These are phyloP conservation scores for Proliferodiscus dingleyae DNA, from an alignment of 2,329 filamentous ascomycete genomes.

Conservation along the genomic window DNA sequence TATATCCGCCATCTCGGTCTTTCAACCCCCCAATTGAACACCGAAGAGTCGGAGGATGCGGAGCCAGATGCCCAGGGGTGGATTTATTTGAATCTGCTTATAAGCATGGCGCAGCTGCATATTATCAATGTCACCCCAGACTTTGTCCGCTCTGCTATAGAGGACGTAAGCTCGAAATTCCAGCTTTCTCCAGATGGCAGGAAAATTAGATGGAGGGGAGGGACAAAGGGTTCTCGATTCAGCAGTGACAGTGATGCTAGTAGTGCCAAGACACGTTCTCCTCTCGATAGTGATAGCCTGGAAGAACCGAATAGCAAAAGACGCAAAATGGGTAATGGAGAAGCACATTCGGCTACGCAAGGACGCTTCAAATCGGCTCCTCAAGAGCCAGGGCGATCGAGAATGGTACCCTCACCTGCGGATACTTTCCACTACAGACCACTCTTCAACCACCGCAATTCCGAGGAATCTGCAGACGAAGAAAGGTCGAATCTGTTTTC, in stretches of 20 bases:
- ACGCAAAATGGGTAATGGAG: slow-evolving; percentile 17
- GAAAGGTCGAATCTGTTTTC: slow-evolving; percentile 34
- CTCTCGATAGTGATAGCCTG: slow-evolving; percentile 21
- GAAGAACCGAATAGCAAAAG: slow-evolving; percentile 21
- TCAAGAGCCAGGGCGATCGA: slow-evolving; percentile 1
- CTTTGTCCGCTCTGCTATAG: slow-evolving; percentile 69
- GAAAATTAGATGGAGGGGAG: slow-evolving; percentile 76
- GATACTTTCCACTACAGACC: slow-evolving; percentile 60
- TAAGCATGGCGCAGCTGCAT: slow-evolving; percentile 78
- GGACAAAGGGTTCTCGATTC: slow-evolving; percentile 57
- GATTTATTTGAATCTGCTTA: slow-evolving; percentile 77
- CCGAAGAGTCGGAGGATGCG: slow-evolving; percentile 45
- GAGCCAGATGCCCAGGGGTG: slow-evolving; percentile 65
- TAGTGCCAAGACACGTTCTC: slow-evolving; percentile 41
- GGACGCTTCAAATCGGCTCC: slow-evolving; percentile 15
- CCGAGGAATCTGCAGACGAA: slow-evolving; percentile 44
- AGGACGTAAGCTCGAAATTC: slow-evolving; percentile 66
- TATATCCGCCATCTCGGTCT: slow-evolving; percentile 74
- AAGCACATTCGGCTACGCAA: neutral
- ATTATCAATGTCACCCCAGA: slow-evolving; percentile 77
- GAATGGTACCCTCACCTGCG: slow-evolving; percentile 34
- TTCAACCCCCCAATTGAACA: slow-evolving; percentile 51
- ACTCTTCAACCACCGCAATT: slow-evolving; percentile 50
- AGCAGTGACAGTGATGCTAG: slow-evolving; percentile 58
- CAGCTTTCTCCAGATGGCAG: slow-evolving; percentile 73